Evolutionary conservation across 768 basidiomycete genomes (phyloP), one percentile per base, ranked within the genome.

Genomic region (Tricholoma matsutake): DNA sequence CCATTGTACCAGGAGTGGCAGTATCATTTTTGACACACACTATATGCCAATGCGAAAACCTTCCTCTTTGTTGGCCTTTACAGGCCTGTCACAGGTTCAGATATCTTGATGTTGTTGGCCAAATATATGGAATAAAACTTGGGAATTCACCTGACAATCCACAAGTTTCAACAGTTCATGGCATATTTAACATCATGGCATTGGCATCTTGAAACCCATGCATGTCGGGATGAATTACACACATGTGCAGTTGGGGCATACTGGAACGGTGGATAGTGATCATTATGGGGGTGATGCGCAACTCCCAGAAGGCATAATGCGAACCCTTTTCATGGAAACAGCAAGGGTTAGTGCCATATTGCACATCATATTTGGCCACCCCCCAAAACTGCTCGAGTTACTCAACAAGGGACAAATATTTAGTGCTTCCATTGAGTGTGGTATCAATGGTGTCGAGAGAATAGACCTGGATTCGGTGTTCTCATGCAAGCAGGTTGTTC

Each of bases 271-370:
- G 16, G 62, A 63, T n/a, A 22, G 28, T 6, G 25, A 54, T 18
- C 59, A 68, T 55, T 67, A 69, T 61, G 68, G 62, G 3, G 28
- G n/a, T 9, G 61, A 69, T 39, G 18, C 20, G 3, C 34, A 56
- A 9, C 31, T 65, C 2, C 66, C 66, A 0, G 34, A 16, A 20
- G 57, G 59, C 8, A 47, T 65, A 18, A 59, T 60, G 34, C 59
- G 54, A 4, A 28, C 58, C 4, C 25, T 31, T 6, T 58, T 67
- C 25, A 41, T 65, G 25, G 22, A 37, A 14, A 62, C 56, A 2
- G 59, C 59, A 2, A 34, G 53, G 14, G 53, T 62, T 22, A 67
- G 66, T 31, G 60, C 34, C 3, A 58, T 62, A 11, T 59, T 67
- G 25, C 68, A 69, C 41, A 11, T 55, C 1, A 34, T 69, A 8